phyloP scores from a whole-genome alignment of 805 yeast species.

The Ogataea salicorniae region DNA sequence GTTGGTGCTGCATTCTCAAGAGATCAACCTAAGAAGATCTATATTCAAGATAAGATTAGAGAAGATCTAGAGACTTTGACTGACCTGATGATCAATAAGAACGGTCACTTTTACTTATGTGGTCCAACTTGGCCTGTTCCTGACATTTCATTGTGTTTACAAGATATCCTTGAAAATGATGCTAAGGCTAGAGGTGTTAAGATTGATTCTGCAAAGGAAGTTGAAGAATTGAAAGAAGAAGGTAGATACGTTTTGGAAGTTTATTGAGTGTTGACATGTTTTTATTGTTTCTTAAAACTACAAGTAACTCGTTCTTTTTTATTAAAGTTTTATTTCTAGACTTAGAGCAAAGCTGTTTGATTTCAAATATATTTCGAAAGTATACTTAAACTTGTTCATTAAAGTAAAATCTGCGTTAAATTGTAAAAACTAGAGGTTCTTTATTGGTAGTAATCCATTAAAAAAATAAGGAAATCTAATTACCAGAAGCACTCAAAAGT shows the following conservation, averaged over 20 bases:
- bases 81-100: conserved; percentile 68
- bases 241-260: conserved; percentile 93
- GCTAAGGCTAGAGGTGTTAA: conserved; percentile 62
- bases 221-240: conserved; percentile 89
- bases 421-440: too few relatives aligned
- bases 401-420: too few relatives aligned
- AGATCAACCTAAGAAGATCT: conserved; percentile 92
- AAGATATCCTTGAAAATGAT: conserved; percentile 70
- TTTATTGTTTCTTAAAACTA: not conserved
- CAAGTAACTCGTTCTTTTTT: not conserved
- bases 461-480: too few relatives aligned
- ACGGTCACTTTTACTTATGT: conserved; percentile 92
- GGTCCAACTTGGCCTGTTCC: conserved; percentile 99
- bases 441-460: too few relatives aligned
- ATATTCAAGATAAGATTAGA: conserved; percentile 90
- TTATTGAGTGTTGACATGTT: conserved; percentile 41
- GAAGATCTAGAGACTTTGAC: conserved; percentile 68
- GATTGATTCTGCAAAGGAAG: conserved; percentile 70
- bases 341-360: too few relatives aligned
- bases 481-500: too few relatives aligned
- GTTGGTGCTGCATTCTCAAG: conserved; percentile 98
- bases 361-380: too few relatives aligned
- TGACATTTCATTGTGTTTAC: conserved; percentile 84
- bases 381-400: too few relatives aligned
- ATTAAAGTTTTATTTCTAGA: not conserved